A percentile compares a stretch with the other conserved stretches of the same genome.
These are phyloP conservation scores for Lasiosphaeria ovina DNA, from an alignment of 495 filamentous ascomycete species.

Conservation along the genomic window DNA sequence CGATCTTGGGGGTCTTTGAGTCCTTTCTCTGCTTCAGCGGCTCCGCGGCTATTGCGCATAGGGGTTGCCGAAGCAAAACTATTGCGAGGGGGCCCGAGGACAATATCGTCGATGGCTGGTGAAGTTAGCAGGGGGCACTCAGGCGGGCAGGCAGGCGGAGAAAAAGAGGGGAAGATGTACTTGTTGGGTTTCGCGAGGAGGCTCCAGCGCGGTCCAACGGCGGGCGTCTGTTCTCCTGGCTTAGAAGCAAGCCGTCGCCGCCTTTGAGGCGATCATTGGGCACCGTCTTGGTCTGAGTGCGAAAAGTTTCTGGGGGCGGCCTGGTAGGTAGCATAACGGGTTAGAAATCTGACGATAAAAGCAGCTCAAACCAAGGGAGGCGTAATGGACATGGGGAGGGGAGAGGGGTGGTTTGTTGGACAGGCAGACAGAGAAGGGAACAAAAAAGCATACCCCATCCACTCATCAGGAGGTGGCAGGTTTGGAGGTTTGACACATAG, in stretches of 20 bases:
- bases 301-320: conserved; percentile 42
- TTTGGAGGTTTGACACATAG: conserved; percentile 76
- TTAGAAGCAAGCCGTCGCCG: conserved; percentile 41
- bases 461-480: conserved; percentile 89
- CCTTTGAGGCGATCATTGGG: conserved; percentile 43
- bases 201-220: conserved; percentile 58
- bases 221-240: conserved; percentile 56
- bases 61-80: conserved; percentile 80
- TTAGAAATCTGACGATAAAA: too few relatives aligned
- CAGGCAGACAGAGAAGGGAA: conserved; percentile 9
- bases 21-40: conserved; percentile 50
- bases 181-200: conserved; percentile 52
- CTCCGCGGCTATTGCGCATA: conserved; percentile 39
- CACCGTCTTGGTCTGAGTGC: conserved; percentile 39
- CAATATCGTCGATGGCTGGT: conserved; percentile 70
- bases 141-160: not conserved
- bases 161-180: conserved; percentile 22
- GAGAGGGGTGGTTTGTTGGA: not conserved
- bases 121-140: conserved; percentile 17
- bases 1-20: conserved; percentile 55
- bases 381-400: too few relatives aligned
- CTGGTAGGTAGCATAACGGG: conserved; percentile 19
- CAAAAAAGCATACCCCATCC: conserved; percentile 80
- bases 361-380: too few relatives aligned
- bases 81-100: conserved; percentile 84